Conservation (phyloP, 371 early-diverging fungal genomes). For the Zychaea mexicana region DNA sequence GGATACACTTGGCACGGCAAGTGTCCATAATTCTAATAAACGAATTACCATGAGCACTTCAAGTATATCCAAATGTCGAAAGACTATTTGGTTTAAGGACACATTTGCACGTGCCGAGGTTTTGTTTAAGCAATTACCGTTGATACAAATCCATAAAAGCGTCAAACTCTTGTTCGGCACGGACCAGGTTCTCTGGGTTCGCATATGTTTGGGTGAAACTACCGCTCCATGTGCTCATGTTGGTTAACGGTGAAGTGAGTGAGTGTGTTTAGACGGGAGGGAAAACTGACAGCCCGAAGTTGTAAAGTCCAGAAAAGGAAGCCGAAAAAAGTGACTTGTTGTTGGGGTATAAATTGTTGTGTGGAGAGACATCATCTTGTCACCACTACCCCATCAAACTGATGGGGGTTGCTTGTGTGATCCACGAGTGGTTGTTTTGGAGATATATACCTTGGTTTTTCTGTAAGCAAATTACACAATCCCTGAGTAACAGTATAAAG, state of each 20-base stretch:
- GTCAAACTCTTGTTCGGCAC: conserved; percentile 82
- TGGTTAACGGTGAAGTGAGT: background rate
- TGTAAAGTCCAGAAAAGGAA: too few relatives aligned
- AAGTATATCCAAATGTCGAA: background rate
- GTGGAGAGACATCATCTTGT: background rate
- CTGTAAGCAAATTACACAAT: too few relatives aligned
- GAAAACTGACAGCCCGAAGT: background rate
- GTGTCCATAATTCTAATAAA: conserved; percentile 71
- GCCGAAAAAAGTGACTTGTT: background rate
- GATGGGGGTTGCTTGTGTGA: background rate
- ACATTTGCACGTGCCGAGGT: too few relatives aligned
- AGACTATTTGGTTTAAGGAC: background rate
- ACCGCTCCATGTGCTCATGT: conserved; percentile 39
- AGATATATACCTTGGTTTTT: too few relatives aligned
- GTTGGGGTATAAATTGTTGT: too few relatives aligned
- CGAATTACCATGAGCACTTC: too few relatives aligned
- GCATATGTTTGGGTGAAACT: conserved; percentile 51
- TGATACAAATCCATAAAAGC: conserved; percentile 78
- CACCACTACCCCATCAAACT: too few relatives aligned
- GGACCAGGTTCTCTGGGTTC: conserved; percentile 67
- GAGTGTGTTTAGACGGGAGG: too few relatives aligned
- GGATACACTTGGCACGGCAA: conserved; percentile 93
- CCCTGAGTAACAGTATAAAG: too few relatives aligned
- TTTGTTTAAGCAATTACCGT: conserved; percentile 43
- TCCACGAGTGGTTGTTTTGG: too few relatives aligned